Evolutionary conservation across 306 rosid species (phyloP).

Genomic region (Rosa chinensis): DNA sequence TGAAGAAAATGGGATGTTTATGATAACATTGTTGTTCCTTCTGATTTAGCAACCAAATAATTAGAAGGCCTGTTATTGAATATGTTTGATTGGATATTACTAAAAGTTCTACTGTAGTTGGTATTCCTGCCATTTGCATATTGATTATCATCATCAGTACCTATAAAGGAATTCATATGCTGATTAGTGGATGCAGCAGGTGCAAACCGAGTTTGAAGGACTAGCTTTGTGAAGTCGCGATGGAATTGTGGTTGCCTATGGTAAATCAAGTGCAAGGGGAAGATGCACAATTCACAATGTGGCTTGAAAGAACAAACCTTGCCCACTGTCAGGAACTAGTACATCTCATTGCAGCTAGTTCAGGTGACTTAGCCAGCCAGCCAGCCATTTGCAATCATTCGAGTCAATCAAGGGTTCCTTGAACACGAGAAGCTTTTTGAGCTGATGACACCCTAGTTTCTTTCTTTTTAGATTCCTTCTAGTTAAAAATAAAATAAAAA

Average conservation of each 20-base stretch:
- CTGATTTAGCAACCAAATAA: not conserved
- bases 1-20: not conserved
- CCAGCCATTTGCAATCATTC: not conserved
- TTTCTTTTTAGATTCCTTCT: not conserved
- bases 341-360: not conserved
- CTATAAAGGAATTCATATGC: conserved; percentile 10
- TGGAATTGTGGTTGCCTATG: not conserved
- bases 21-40: not conserved
- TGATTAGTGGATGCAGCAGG: conserved; percentile 32
- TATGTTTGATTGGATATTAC: not conserved
- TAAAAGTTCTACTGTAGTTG: not conserved
- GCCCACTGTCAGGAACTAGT: not conserved
- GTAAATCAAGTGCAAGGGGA: conserved; percentile 8
- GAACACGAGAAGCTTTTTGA: not conserved
- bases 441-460: not conserved
- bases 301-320: not conserved
- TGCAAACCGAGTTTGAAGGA: conserved; percentile 24
- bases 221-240: conserved; percentile 22
- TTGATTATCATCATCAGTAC: not conserved
- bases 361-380: not conserved
- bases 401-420: not conserved
- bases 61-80: not conserved
- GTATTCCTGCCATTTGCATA: not conserved
- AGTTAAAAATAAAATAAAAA: not conserved
- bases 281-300: not conserved